phyloP scores from a whole-genome alignment of 2,329 filamentous ascomycete species.

The Endocalyx cinctus region DNA sequence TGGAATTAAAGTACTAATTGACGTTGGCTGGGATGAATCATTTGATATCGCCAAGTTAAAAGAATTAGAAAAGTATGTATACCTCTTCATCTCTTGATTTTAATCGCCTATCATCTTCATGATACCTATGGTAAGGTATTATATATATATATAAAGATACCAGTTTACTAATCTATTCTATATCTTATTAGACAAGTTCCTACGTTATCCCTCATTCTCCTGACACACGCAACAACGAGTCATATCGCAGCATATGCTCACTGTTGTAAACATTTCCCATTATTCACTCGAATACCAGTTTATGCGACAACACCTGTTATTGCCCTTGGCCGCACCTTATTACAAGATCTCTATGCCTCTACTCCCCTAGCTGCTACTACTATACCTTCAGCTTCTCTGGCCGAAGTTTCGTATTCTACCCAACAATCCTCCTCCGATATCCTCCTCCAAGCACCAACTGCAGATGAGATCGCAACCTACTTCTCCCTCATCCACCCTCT shows the following conservation, averaged over 20 bases:
- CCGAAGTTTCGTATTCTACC: constrained; percentile 53
- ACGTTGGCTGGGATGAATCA: constrained; percentile 91
- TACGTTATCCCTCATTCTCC: constrained; percentile 85
- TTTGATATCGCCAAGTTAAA: constrained; percentile 80
- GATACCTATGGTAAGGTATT: constrained; percentile 76
- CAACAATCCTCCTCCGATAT: constrained; percentile 52
- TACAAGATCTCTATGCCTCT: constrained; percentile 89
- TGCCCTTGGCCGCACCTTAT: constrained; percentile 81
- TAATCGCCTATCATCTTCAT: too few species aligned
- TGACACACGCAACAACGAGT: constrained; percentile 88
- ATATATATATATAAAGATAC: constrained; percentile 63
- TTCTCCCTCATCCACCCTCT: constrained; percentile 87
- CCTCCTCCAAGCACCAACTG: constrained; percentile 64
- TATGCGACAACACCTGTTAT: constrained; percentile 95
- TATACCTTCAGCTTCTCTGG: constrained; percentile 69
- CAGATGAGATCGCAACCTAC: constrained; percentile 87
- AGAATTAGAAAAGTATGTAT: constrained; percentile 78
- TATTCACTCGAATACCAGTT: constrained; percentile 86
- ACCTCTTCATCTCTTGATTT: too few species aligned
- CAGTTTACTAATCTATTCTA: too few species aligned
- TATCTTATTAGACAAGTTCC: constrained; percentile 65
- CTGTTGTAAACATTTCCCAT: constrained; percentile 92
- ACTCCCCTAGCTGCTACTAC: constrained; percentile 83
- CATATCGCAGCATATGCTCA: constrained; percentile 93
- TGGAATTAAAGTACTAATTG: constrained; percentile 89